Base-by-base conservation (phyloP, 108 stramenopile species). In the Thalassiosira profunda region DNA sequence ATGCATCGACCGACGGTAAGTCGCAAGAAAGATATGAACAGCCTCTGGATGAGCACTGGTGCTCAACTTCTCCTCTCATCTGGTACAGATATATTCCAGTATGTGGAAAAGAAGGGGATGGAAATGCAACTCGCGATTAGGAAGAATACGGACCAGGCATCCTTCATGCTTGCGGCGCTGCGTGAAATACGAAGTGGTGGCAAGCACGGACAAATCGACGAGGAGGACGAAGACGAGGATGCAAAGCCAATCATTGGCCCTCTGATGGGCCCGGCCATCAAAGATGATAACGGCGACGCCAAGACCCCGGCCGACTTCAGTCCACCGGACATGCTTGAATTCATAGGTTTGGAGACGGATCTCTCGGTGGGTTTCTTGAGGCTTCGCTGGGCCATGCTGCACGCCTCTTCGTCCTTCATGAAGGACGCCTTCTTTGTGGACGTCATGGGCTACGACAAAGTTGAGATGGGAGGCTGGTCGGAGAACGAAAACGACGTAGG, bases 31-130 rank as follows among this genome's bases (percentile, higher is more conserved):
- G n/a, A n/a, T n/a, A n/a, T n/a, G n/a, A n/a, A n/a, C n/a, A n/a
- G n/a, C n/a, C n/a, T n/a, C n/a, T n/a, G n/a, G n/a, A n/a, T n/a
- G n/a, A n/a, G n/a, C n/a, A n/a, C n/a, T n/a, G n/a, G n/a, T n/a
- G n/a, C n/a, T n/a, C n/a, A n/a, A n/a, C n/a, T 37, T 12, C 17
- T 40, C 20, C n/a, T 55, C 15, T 41, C 18, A 15, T 52, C 18
- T 45, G 5, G 15, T 0, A 0, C 56, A 84, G 90, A 92, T 54
- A 87, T 90, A 34, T 93, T 90, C 58, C 67, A 65, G 43, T 88
- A 88, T 44, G 86, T 88, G 2, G 92, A 93, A 49, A 72, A 88
- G 58, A 88, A 86, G 40, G 92, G 92, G 28, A 88, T 93, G 92
- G 88, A 93, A 59, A 93, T 93, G 92, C 76, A 88, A 36, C 80